A percentile compares a stretch with the other conserved stretches of the same genome.
These are phyloP conservation scores for Nicotiana rustica DNA, from an alignment of 305 asterid species.

Conservation along the genomic window DNA sequence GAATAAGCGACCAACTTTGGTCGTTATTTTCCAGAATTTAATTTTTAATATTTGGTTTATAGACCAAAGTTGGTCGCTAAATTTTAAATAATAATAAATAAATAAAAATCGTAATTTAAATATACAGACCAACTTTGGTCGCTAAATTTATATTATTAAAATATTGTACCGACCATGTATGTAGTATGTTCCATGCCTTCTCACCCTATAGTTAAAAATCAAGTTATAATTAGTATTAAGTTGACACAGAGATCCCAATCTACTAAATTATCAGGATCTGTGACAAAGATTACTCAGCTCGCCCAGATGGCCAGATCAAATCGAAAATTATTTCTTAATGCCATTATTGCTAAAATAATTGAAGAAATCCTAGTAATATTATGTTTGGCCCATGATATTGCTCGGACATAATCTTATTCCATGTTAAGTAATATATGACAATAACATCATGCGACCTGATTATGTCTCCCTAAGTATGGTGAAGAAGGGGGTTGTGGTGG, in stretches of 20 bases:
- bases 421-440: conserved; percentile 4
- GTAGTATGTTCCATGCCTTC: background rate
- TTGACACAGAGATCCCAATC: background rate
- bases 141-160: too few species aligned
- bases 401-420: background rate
- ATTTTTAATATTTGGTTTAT: too few species aligned
- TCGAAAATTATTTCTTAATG: background rate
- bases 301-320: conserved; percentile 10
- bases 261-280: background rate
- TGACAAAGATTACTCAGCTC: background rate
- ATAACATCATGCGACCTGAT: background rate
- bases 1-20: too few species aligned
- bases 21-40: too few species aligned
- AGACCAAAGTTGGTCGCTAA: too few species aligned
- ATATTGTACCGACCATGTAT: too few species aligned
- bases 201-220: background rate
- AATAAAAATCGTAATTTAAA: too few species aligned
- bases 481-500: background rate
- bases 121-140: too few species aligned
- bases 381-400: background rate
- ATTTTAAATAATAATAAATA: too few species aligned
- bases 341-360: background rate
- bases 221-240: background rate
- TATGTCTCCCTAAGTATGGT: background rate
- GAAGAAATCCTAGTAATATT: conserved; percentile 7